Percentiles rank a stretch among this genome's conserved stretches.
phyloP scores from a whole-genome alignment of 176 grass and related monocot species.

The Rhynchospora pubera region DNA sequence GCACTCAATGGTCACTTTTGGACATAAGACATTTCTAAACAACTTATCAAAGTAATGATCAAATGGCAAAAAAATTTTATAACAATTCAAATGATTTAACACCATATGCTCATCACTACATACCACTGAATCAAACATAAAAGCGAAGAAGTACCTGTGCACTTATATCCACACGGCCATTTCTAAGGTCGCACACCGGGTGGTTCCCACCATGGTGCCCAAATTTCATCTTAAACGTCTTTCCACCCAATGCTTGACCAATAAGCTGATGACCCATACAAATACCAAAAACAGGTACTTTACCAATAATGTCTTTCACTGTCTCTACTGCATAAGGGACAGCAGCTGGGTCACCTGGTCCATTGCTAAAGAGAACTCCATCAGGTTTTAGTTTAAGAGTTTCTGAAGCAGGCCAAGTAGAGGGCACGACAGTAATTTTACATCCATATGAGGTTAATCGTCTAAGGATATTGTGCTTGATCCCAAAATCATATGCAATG shows the following conservation, averaged over 20 bases:
- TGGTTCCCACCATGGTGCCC: constrained; percentile 98
- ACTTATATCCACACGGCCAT: constrained; percentile 88
- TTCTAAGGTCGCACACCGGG: constrained; percentile 67
- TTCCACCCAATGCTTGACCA: constrained; percentile 93
- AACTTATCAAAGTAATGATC: not conserved
- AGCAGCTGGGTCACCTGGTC: constrained; percentile 90
- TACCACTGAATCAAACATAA: not conserved
- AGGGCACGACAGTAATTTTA: constrained; percentile 93
- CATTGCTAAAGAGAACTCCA: constrained; percentile 98
- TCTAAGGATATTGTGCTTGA: constrained; percentile 97
- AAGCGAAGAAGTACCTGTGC: constrained; percentile 41
- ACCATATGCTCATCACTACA: not conserved
- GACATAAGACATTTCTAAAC: not conserved
- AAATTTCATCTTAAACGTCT: constrained; percentile 99
- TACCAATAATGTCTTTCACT: constrained; percentile 82
- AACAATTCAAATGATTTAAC: not conserved
- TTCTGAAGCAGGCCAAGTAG: constrained; percentile 72
- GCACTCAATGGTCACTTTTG: not conserved
- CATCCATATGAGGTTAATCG: constrained; percentile 90
- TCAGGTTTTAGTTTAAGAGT: constrained; percentile 78
- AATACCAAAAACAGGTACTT: constrained; percentile 92
- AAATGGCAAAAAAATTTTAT: not conserved
- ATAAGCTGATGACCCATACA: constrained; percentile 98
- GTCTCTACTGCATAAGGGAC: constrained; percentile 93
- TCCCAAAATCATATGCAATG: constrained; percentile 90